phyloP scores from a whole-genome alignment of 169 alveolate genomes.

The Plasmodium fragile region DNA sequence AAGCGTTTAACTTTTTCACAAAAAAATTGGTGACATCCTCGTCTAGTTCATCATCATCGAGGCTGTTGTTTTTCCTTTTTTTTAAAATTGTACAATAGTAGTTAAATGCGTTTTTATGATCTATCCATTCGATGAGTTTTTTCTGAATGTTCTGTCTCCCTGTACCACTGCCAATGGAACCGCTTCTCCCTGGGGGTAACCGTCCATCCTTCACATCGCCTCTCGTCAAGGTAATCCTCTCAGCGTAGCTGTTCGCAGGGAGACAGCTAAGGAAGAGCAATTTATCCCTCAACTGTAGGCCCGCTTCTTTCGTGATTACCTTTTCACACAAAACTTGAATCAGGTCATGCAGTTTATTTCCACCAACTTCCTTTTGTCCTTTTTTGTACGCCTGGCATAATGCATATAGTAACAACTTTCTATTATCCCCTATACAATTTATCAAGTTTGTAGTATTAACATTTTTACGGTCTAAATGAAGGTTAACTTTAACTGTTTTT shows the following conservation, averaged over 20 bases:
- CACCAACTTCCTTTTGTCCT: not conserved
- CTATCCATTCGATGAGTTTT: not conserved
- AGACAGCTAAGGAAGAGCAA: slow-evolving; percentile 52
- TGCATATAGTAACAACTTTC: slow-evolving; percentile 34
- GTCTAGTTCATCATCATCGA: slow-evolving; percentile 37
- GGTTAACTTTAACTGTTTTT: not conserved
- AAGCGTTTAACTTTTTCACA: slow-evolving; percentile 4
- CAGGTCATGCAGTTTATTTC: not conserved
- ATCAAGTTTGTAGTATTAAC: slow-evolving; percentile 16
- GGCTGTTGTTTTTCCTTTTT: slow-evolving; percentile 33
- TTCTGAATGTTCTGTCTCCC: not conserved
- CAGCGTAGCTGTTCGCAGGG: slow-evolving; percentile 43
- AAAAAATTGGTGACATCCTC: slow-evolving; percentile 26
- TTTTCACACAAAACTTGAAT: not conserved
- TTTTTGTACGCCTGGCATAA: slow-evolving; percentile 29
- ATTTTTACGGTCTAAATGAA: slow-evolving; percentile 20
- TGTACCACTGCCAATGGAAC: not conserved
- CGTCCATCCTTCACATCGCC: not conserved
- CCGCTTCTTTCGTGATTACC: not conserved
- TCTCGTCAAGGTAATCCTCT: slow-evolving; percentile 17
- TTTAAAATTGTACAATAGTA: slow-evolving; percentile 44
- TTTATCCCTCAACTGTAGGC: slow-evolving; percentile 7
- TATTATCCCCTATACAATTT: slow-evolving; percentile 23
- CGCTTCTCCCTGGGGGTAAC: not conserved
- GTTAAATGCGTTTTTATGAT: slow-evolving; percentile 37